Evolutionary conservation across 169 alveolate genomes (phyloP).

Genomic region (Cryptosporidium parvum): DNA sequence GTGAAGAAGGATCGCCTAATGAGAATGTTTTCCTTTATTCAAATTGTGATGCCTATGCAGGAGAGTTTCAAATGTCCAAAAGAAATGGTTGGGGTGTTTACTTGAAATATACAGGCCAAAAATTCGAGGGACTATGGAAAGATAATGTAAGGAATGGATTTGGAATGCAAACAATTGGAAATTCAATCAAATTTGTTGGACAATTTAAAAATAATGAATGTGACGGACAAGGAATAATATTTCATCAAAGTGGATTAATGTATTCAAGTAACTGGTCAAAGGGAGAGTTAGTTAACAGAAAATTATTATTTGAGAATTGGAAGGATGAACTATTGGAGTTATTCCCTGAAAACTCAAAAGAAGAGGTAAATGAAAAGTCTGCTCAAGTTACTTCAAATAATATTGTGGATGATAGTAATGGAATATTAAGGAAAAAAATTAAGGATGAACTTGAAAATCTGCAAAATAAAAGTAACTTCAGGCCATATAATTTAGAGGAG

Average conservation of each 20-base stretch:
- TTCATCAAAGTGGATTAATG: conserved; percentile 80
- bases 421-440: conserved; percentile 1
- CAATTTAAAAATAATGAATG: conserved; percentile 74
- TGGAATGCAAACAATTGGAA: conserved; percentile 79
- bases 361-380: not conserved
- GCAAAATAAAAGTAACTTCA: not conserved
- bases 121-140: conserved; percentile 80
- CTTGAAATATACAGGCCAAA: conserved; percentile 80
- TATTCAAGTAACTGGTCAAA: conserved; percentile 78
- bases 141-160: conserved; percentile 78
- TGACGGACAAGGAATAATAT: conserved; percentile 78
- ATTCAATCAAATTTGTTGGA: conserved; percentile 76
- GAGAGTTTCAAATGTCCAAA: conserved; percentile 75
- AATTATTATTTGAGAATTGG: conserved; percentile 75
- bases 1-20: not conserved
- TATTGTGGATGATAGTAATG: not conserved
- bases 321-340: conserved; percentile 30
- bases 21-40: conserved; percentile 63
- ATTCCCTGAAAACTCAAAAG: not conserved
- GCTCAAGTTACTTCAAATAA: not conserved
- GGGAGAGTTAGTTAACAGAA: conserved; percentile 76
- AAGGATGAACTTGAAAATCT: conserved; percentile 4
- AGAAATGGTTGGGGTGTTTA: conserved; percentile 82
- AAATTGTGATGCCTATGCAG: conserved; percentile 78
- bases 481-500: not conserved